Percentiles rank a stretch among this genome's conserved stretches.
phyloP scores from a whole-genome alignment of 148 eudicot species.

The Chenopodium suecicum region DNA sequence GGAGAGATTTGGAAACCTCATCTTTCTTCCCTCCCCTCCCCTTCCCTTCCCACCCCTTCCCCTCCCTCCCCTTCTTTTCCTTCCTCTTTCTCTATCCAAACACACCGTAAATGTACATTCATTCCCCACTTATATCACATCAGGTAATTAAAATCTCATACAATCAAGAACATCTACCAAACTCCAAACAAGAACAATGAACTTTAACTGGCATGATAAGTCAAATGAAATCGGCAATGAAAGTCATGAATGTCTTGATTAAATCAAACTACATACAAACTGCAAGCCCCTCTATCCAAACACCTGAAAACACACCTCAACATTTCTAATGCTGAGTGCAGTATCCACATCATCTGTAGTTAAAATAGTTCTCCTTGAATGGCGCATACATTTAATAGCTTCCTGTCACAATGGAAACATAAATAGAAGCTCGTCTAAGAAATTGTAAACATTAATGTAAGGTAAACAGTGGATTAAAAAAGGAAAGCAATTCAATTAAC shows the following conservation, averaged over 20 bases:
- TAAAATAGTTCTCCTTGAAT: conserved; percentile 63
- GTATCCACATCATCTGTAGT: conserved; percentile 73
- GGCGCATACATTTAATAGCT: conserved; percentile 78
- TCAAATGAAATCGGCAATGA: background rate
- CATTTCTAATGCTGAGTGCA: conserved; percentile 66
- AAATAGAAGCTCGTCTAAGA: background rate
- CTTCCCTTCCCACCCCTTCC: too few species aligned
- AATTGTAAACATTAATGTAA: background rate
- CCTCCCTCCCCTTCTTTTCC: too few species aligned
- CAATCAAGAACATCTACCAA: background rate
- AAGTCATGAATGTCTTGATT: background rate
- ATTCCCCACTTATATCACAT: background rate
- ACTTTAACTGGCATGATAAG: background rate
- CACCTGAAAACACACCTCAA: conserved; percentile 50
- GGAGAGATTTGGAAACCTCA: too few species aligned
- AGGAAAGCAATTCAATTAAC: background rate
- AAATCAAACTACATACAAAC: background rate
- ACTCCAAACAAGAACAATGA: background rate
- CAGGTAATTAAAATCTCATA: background rate
- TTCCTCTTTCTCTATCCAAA: too few species aligned
- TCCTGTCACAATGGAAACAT: conserved; percentile 41
- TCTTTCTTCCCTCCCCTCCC: too few species aligned
- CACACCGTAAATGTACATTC: background rate
- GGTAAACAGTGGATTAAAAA: background rate
- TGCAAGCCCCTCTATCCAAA: background rate